Conservation (phyloP, 2,329 filamentous ascomycete genomes). For the Fusarium devonianum region DNA sequence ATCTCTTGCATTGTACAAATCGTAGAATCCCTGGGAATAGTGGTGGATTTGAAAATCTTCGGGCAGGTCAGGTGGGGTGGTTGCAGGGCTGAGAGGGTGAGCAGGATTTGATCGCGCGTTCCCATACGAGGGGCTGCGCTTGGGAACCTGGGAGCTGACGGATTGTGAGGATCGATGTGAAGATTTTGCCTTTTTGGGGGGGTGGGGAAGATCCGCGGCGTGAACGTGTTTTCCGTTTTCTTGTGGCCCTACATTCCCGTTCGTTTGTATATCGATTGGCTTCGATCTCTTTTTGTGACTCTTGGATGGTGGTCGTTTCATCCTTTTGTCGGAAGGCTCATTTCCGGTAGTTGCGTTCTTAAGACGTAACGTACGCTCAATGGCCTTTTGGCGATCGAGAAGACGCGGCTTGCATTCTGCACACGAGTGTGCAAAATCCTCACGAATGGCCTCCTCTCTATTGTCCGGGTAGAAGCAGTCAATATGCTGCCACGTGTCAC, state of each 20-base stretch:
- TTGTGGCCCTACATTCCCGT: constrained; percentile 68
- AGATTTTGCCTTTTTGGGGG: constrained; percentile 82
- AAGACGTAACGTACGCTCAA: constrained; percentile 72
- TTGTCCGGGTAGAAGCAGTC: constrained; percentile 89
- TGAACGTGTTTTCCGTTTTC: constrained; percentile 60
- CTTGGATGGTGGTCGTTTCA: constrained; percentile 78
- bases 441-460: constrained; percentile 73
- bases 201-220: constrained; percentile 58
- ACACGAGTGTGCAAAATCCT: constrained; percentile 82
- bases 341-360: constrained; percentile 52
- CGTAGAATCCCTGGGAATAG: constrained; percentile 78
- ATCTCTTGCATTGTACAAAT: constrained; percentile 71
- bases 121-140: constrained; percentile 69
- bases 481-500: constrained; percentile 98
- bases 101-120: constrained; percentile 67
- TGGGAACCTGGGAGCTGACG: constrained; percentile 70
- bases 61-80: constrained; percentile 71
- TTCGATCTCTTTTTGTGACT: constrained; percentile 89
- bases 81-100: constrained; percentile 77
- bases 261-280: constrained; percentile 70
- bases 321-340: constrained; percentile 70
- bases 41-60: constrained; percentile 70
- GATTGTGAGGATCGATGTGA: constrained; percentile 82
- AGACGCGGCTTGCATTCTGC: constrained; percentile 83
- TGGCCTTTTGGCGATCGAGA: constrained; percentile 77